A percentile compares a stretch with the other conserved stretches of the same genome.
phyloP scores from a whole-genome alignment of 75 land plant species.

The Picea glauca region DNA sequence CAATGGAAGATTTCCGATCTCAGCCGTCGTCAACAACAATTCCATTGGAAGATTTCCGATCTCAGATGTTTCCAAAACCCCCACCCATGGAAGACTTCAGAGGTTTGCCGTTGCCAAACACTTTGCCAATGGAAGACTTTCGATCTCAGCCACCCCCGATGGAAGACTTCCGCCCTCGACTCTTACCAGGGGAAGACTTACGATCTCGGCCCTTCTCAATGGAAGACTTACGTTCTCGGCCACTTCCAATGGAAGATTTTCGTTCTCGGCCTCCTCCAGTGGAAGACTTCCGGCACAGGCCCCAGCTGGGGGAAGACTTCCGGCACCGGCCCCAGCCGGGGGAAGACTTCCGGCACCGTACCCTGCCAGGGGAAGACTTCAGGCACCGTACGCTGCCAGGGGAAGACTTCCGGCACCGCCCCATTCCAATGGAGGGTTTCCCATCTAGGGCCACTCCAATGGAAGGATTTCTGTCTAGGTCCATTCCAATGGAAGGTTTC shows the following conservation, averaged over 20 bases:
- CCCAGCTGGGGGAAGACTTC: not conserved
- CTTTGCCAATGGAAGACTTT: not conserved
- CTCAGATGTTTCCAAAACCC: not conserved
- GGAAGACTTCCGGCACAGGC: not conserved
- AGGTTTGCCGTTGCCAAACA: not conserved
- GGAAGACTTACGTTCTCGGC: not conserved
- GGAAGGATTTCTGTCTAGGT: slow-evolving; percentile 10
- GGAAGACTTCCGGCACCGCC: not conserved
- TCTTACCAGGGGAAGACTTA: not conserved
- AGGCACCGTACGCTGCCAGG: not conserved
- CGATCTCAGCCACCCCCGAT: slow-evolving; percentile 12
- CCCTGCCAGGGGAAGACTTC: slow-evolving; percentile 3
- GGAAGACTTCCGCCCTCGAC: slow-evolving; percentile 2
- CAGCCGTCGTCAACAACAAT: not conserved
- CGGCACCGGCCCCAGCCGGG: not conserved
- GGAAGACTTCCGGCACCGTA: slow-evolving; percentile 4
- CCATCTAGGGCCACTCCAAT: slow-evolving; percentile 8
- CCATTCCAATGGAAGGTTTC: slow-evolving; percentile 7
- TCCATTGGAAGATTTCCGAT: slow-evolving; percentile 4
- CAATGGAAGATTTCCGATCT: not conserved
- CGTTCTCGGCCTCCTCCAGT: not conserved
- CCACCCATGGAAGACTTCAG: not conserved
- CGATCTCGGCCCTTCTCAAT: slow-evolving; percentile 2
- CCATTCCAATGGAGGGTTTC: slow-evolving; percentile 4
- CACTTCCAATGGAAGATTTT: not conserved